These are phyloP conservation scores for Chionographis japonica DNA, from an alignment of 106 monocot genomes.

Conservation along the genomic window DNA sequence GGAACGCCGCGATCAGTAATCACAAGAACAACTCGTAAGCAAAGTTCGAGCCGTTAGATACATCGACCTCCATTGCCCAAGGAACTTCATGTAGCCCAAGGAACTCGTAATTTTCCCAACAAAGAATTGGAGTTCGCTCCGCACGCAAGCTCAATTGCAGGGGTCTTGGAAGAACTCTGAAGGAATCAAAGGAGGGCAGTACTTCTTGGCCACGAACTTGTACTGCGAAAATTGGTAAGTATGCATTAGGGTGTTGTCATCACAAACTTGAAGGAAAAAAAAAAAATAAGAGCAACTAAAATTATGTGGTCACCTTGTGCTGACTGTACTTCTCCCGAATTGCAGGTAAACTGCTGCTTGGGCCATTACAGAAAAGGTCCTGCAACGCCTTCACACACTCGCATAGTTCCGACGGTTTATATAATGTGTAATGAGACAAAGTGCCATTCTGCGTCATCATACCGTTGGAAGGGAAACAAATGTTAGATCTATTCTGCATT, in stretches of 20 bases:
- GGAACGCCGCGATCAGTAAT: too few relatives aligned
- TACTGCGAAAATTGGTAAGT: conserved; percentile 36
- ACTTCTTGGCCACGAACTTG: conserved; percentile 89
- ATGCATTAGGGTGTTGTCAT: neutral
- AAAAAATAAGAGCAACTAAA: too few relatives aligned
- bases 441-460: conserved; percentile 61
- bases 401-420: conserved; percentile 60
- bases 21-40: too few relatives aligned
- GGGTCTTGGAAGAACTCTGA: conserved; percentile 57
- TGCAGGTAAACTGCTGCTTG: conserved; percentile 69
- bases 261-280: neutral
- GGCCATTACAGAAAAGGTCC: conserved; percentile 44
- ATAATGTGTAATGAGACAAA: conserved; percentile 62
- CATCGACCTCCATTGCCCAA: too few relatives aligned
- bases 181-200: conserved; percentile 68
- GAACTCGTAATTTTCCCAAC: neutral
- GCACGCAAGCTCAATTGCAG: conserved; percentile 7
- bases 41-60: too few relatives aligned
- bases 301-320: conserved; percentile 60
- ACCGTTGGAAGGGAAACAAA: neutral
- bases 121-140: neutral
- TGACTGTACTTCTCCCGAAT: conserved; percentile 93
- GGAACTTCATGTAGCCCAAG: too few relatives aligned
- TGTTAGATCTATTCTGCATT: too few relatives aligned
- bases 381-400: conserved; percentile 78